Conservation (phyloP, 495 filamentous ascomycete species). For the Penicillium angulare region DNA sequence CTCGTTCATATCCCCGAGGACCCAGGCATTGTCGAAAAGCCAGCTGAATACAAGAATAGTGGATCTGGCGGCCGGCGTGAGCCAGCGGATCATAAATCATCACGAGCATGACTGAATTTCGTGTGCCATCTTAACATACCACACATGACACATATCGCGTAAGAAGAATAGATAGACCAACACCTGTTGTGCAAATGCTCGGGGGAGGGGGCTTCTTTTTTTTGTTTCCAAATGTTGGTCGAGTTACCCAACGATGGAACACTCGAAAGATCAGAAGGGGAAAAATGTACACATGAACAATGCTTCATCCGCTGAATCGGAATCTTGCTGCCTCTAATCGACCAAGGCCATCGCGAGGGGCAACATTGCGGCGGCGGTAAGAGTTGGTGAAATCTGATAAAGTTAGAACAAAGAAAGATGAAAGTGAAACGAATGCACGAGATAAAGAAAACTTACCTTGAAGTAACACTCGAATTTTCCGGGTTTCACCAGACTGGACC, state of each 20-base stretch:
- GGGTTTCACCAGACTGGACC: constrained; percentile 67
- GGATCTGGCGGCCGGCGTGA: constrained; percentile 10
- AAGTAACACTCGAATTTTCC: constrained; percentile 78
- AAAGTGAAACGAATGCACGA: too few species aligned
- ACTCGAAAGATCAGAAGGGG: constrained; percentile 2
- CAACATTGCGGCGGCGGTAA: constrained; percentile 90
- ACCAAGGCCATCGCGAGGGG: constrained; percentile 86
- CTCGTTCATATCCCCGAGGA: background rate
- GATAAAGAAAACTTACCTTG: constrained; percentile 55
- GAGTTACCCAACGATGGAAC: constrained; percentile 1
- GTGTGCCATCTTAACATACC: constrained; percentile 18
- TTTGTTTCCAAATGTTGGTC: constrained; percentile 7
- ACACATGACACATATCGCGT: constrained; percentile 18
- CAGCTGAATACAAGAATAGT: constrained; percentile 1
- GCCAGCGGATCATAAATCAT: constrained; percentile 27
- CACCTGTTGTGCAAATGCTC: constrained; percentile 26
- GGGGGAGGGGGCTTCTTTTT: constrained; percentile 13
- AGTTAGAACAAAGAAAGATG: background rate
- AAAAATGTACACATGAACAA: constrained; percentile 17
- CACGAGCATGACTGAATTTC: constrained; percentile 18
- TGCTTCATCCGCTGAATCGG: constrained; percentile 64
- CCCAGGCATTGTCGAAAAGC: constrained; percentile 1
- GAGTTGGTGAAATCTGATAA: constrained; percentile 82
- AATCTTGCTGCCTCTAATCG: constrained; percentile 81
- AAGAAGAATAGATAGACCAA: constrained; percentile 12